A percentile compares a stretch with the other conserved stretches of the same genome.
These are phyloP conservation scores for Tolypocladium endophyticum DNA, from an alignment of 2,329 filamentous ascomycete species.

Conservation along the genomic window DNA sequence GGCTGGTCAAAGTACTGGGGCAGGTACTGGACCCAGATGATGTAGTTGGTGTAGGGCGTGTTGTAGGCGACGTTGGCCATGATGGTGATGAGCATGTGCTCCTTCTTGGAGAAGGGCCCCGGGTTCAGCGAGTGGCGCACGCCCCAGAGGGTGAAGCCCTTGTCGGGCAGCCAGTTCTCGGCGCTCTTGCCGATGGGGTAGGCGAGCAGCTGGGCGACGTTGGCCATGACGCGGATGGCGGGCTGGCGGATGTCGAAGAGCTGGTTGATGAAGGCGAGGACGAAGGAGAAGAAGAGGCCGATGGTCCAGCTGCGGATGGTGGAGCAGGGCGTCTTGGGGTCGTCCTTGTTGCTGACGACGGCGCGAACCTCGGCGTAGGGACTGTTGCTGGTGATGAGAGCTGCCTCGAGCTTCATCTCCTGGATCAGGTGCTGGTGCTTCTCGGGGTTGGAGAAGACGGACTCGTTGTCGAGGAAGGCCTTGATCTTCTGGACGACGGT, in stretches of 20 bases:
- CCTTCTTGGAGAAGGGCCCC: slow-evolving; percentile 47
- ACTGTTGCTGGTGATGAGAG: slow-evolving; percentile 43
- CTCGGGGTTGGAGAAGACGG: slow-evolving; percentile 32
- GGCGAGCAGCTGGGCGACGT: slow-evolving; percentile 45
- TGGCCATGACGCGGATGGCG: slow-evolving; percentile 40
- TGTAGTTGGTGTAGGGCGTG: slow-evolving; percentile 42
- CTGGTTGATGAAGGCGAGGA: slow-evolving; percentile 43
- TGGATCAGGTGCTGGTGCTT: slow-evolving; percentile 36
- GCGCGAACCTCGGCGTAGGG: slow-evolving; percentile 48
- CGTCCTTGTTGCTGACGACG: slow-evolving; percentile 46
- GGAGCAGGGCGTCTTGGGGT: slow-evolving; percentile 35
- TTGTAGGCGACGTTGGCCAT: slow-evolving; percentile 50
- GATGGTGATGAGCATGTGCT: slow-evolving; percentile 51
- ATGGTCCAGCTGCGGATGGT: slow-evolving; percentile 46
- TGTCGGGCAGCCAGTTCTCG: slow-evolving; percentile 40
- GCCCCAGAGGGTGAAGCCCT: slow-evolving; percentile 34
- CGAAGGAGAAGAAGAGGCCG: slow-evolving; percentile 37
- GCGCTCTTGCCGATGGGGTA: slow-evolving; percentile 42
- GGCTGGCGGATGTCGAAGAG: slow-evolving; percentile 48
- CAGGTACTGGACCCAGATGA: slow-evolving; percentile 43
- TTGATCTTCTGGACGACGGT: slow-evolving; percentile 28
- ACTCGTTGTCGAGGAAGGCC: slow-evolving; percentile 31
- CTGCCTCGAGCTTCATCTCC: slow-evolving; percentile 45
- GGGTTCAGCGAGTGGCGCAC: slow-evolving; percentile 41
- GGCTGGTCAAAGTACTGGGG: slow-evolving; percentile 43